Evolutionary conservation across 768 basidiomycete genomes (phyloP), one percentile per base, ranked within the genome.

Genomic region (Boletales sp.): DNA sequence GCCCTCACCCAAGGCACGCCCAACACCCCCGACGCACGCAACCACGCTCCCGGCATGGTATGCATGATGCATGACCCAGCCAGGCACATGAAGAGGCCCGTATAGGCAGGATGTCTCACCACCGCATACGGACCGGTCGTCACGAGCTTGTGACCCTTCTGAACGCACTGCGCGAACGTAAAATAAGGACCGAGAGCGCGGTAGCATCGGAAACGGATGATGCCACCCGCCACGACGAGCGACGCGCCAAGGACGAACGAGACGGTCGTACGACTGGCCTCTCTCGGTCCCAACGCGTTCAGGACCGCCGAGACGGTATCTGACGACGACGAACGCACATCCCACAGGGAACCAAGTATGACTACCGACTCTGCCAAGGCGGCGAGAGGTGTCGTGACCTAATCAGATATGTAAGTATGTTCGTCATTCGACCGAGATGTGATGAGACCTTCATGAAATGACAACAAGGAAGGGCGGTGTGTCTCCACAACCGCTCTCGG

Each of bases 61-160:
- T 52, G 8, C 14, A 42, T 17, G 14, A 49, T 8, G 3, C 42
- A 36, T 29, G 48, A 44, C 4, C 48, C 41, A 8, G 41, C 0
- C 3, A 54, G 30, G 15, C 42, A 51, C 13, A 45, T 34, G 8
- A 51, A 8, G 11, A 52, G 7, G 6, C 51, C 51, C 1, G 53
- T 35, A 32, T 69, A 70, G n/a, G 56, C 55, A 1, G 67, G 66
- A 27, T 70, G 69, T 2, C 67, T 62, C 5, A 69, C 56, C 19
- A 58, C 24, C 1, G 52, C n/a, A 29, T 69, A 70, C 1, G 61
- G 62, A 2, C 64, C 66, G 0, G 29, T 46, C n/a, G 62, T 68
- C 14, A 69, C 39, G 18, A 70, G 53, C 24, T 32, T 54, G 45
- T 59, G 64, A 0, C 57, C 54, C 18, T 53, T 52, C 21, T 54